Conservation (phyloP, 306 rosid genomes). For the Urtica urens region DNA sequence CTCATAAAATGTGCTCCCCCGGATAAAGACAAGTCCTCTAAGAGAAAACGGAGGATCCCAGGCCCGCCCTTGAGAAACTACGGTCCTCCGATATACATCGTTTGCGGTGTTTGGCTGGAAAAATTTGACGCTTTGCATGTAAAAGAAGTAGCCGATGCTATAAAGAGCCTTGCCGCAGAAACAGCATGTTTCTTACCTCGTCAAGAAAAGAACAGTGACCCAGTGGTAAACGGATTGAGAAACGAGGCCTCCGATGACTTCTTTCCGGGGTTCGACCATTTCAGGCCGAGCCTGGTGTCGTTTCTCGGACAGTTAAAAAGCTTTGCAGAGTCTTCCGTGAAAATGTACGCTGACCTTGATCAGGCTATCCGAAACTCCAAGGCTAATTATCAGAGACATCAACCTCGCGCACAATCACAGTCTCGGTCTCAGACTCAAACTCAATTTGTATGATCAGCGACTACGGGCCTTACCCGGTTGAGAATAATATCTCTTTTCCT, state of each 20-base stretch:
- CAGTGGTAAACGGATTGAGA: constrained; percentile 29
- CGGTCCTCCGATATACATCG: constrained; percentile 76
- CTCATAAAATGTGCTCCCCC: constrained; percentile 51
- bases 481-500: not conserved
- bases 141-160: constrained; percentile 49
- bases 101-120: constrained; percentile 57
- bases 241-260: constrained; percentile 44
- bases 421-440: constrained; percentile 31
- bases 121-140: constrained; percentile 24
- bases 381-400: constrained; percentile 15
- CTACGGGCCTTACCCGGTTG: not conserved
- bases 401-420: constrained; percentile 25
- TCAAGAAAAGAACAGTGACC: constrained; percentile 53
- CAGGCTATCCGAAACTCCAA: constrained; percentile 29
- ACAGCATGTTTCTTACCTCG: constrained; percentile 50
- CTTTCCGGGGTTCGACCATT: constrained; percentile 46
- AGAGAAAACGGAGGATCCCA: constrained; percentile 30
- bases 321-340: constrained; percentile 52
- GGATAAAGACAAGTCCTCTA: constrained; percentile 35
- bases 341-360: constrained; percentile 42
- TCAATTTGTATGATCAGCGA: constrained; percentile 14
- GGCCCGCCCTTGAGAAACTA: not conserved
- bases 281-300: constrained; percentile 42
- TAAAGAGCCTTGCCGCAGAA: constrained; percentile 48
- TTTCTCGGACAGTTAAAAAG: constrained; percentile 39